Conservation (phyloP, 352 stramenopile genomes). For the Phytophthora agathidicida region DNA sequence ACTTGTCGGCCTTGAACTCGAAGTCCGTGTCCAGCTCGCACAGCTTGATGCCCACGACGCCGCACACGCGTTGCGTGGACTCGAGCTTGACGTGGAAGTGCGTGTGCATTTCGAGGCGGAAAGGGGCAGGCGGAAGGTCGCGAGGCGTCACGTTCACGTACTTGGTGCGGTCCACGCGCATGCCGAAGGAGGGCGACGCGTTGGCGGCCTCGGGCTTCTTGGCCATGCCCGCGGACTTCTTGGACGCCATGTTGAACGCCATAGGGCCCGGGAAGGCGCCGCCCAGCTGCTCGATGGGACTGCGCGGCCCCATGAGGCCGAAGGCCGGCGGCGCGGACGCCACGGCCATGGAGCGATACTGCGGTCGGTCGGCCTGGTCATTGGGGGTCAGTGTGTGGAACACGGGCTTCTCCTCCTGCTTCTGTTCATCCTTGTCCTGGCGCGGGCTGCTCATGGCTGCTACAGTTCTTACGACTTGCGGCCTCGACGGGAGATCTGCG, state of each 20-base stretch:
- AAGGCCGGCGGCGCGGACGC: constrained; percentile 46
- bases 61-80: constrained; percentile 76
- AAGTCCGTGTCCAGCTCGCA: constrained; percentile 88
- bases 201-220: constrained; percentile 34
- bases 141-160: constrained; percentile 74
- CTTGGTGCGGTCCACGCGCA: constrained; percentile 75
- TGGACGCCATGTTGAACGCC: constrained; percentile 42
- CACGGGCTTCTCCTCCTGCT: constrained; percentile 78
- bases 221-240: constrained; percentile 33
- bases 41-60: constrained; percentile 79
- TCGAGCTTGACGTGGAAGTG: constrained; percentile 89
- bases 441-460: constrained; percentile 35
- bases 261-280: constrained; percentile 50
- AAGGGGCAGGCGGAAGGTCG: constrained; percentile 74
- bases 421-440: constrained; percentile 39
- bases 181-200: constrained; percentile 50
- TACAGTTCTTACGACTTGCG: constrained; percentile 12
- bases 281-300: constrained; percentile 35
- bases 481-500: constrained; percentile 23
- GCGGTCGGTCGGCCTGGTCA: constrained; percentile 48
- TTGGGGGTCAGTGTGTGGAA: constrained; percentile 49
- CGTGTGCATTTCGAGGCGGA: constrained; percentile 87
- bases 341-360: constrained; percentile 71
- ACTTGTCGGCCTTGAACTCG: constrained; percentile 85
- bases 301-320: constrained; percentile 39